Conservation (phyloP, 2,329 filamentous ascomycete genomes). For the Penicillium sp. region DNA sequence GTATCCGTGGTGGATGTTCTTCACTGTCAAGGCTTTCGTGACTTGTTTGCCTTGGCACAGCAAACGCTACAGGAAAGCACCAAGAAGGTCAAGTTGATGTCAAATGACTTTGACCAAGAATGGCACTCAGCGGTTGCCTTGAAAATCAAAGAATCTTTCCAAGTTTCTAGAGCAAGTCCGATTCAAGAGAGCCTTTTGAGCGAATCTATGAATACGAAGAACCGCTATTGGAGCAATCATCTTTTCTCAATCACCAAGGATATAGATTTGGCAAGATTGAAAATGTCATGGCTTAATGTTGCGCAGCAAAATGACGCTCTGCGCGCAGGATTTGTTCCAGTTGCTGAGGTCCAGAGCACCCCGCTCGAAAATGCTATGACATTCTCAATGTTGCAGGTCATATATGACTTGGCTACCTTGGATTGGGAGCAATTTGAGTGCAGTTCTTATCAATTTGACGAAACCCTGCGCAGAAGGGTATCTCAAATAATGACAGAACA, state of each 20-base stretch:
- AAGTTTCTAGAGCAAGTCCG: slow-evolving; percentile 28
- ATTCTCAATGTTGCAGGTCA: slow-evolving; percentile 27
- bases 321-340: slow-evolving; percentile 34
- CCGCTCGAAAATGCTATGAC: slow-evolving; percentile 5
- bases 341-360: slow-evolving; percentile 20
- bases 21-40: slow-evolving; percentile 25
- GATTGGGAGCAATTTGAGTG: slow-evolving; percentile 24
- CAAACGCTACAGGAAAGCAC: slow-evolving; percentile 4
- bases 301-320: slow-evolving; percentile 31
- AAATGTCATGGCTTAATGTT: slow-evolving; percentile 31
- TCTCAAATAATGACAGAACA: slow-evolving; percentile 21
- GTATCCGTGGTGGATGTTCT: slow-evolving; percentile 29
- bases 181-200: slow-evolving; percentile 38
- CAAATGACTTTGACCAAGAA: slow-evolving; percentile 18
- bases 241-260: slow-evolving; percentile 28
- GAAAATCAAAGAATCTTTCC: slow-evolving; percentile 19
- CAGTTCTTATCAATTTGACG: slow-evolving; percentile 15
- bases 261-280: slow-evolving; percentile 27
- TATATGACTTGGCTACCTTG: slow-evolving; percentile 22
- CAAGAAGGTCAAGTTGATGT: background rate
- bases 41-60: slow-evolving; percentile 19
- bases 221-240: slow-evolving; percentile 39
- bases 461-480: slow-evolving; percentile 19
- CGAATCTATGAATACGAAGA: slow-evolving; percentile 36
- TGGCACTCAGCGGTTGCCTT: slow-evolving; percentile 19